phyloP scores from a whole-genome alignment of 2,329 filamentous ascomycete species.

The Trichocomaceae sp. region DNA sequence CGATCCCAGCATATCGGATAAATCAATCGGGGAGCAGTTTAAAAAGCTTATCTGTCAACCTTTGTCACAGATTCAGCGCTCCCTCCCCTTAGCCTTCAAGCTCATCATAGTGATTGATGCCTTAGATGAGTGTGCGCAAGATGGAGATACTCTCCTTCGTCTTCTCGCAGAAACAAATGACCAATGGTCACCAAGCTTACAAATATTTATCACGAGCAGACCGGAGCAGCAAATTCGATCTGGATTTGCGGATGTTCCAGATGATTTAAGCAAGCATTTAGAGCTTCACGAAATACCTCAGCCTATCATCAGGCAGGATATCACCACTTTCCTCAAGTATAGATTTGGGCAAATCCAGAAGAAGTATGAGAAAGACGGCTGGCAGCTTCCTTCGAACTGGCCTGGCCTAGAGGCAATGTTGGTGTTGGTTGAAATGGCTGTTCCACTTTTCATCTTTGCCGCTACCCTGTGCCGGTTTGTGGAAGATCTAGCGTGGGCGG shows the following conservation, averaged over 20 bases:
- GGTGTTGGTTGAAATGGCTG: background rate
- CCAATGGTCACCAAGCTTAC: background rate
- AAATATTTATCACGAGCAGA: background rate
- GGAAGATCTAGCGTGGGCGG: background rate
- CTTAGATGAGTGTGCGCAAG: background rate
- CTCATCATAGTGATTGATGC: background rate
- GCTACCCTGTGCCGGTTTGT: slow-evolving; percentile 1
- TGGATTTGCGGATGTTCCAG: background rate
- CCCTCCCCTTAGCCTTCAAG: background rate
- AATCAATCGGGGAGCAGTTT: slow-evolving; percentile 24
- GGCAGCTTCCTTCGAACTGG: background rate
- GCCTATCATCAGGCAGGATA: slow-evolving; percentile 1
- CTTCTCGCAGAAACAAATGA: background rate
- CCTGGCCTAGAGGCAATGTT: background rate
- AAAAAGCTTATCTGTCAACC: slow-evolving; percentile 22
- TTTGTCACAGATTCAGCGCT: slow-evolving; percentile 6
- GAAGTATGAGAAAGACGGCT: background rate
- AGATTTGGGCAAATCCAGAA: background rate
- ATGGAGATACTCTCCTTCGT: background rate
- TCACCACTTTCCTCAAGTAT: background rate
- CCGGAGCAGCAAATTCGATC: background rate
- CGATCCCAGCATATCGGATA: slow-evolving; percentile 22
- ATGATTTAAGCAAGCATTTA: background rate
- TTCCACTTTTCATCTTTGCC: background rate
- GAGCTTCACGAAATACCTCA: background rate